Base-by-base conservation (phyloP, 148 eudicot genomes). In the Pharnaceum exiguum region DNA sequence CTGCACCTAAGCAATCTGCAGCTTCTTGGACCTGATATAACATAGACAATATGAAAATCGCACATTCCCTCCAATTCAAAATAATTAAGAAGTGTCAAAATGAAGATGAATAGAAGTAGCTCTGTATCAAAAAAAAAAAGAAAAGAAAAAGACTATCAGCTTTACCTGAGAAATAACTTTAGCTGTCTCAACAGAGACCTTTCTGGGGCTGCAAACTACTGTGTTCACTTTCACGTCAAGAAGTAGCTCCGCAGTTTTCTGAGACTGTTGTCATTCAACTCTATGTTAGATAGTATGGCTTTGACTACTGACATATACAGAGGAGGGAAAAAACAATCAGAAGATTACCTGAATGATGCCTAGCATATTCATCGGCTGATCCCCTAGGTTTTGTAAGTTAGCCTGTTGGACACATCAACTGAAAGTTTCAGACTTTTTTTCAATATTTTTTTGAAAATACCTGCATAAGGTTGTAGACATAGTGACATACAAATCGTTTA, bases 191-290 rank as follows among this genome's bases (percentile, higher is more conserved):
- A 62, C 50, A 10, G 96, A 79, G 45, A 90, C 90, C 74, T 65
- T 59, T 55, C 73, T 68, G 16, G 80, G 67, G 71, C 96, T 76
- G 70, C 86, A 77, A 57, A 88, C 66, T 43, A 93, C 51, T 29
- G 88, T 69, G 62, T 58, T 75, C 59, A 93, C 75, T 56, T 78
- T 88, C 74, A 83, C 72, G 75, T 93, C 98, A 65, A 93, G 98
- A 60, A 93, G 88, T 56, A 93, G 70, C 81, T 93, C 98, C 15
- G 98, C 98, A 32, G 80, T 88, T 79, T 93, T 93, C 80, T 88
- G 98, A 23, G 96, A 83, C 95, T 91, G 83, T 60, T 58, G 27
- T 57, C 47, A 60, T 69, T 52, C 38, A 39, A 49, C 35, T 67
- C 62, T 54, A 33, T 28, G 60, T 57, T 31, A 67, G 45, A 43